phyloP scores from a whole-genome alignment of 2,329 filamentous ascomycete genomes.

The Apiospora kogelbergensis region DNA sequence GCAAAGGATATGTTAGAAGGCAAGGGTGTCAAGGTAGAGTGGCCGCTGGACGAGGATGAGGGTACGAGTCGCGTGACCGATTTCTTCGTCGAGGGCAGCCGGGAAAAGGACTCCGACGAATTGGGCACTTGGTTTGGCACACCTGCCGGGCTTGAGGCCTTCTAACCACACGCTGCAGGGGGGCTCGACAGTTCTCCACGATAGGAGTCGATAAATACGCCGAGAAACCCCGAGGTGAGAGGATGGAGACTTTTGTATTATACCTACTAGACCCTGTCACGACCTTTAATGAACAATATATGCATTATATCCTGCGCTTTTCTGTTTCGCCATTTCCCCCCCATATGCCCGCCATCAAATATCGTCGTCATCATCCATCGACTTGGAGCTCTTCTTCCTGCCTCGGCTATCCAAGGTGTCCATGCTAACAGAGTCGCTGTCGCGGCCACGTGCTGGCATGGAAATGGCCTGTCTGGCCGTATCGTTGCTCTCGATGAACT shows the following conservation, averaged over 20 bases:
- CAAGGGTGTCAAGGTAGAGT: conserved; percentile 77
- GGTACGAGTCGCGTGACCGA: conserved; percentile 71
- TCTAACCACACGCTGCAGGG: conserved; percentile 45
- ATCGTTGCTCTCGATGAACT: conserved; percentile 87
- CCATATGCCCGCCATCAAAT: conserved; percentile 36
- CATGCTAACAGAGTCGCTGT: conserved; percentile 53
- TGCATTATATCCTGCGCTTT: conserved; percentile 12
- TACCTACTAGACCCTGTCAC: conserved; percentile 9
- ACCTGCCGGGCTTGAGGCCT: conserved; percentile 67
- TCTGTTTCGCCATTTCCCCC: not conserved
- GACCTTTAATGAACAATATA: conserved; percentile 12
- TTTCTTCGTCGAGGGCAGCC: conserved; percentile 58
- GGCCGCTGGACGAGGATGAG: conserved; percentile 72
- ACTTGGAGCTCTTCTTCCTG: conserved; percentile 45
- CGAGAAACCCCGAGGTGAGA: not conserved
- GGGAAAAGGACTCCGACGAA: conserved; percentile 58
- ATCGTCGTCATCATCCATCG: conserved; percentile 60
- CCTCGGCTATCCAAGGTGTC: conserved; percentile 61
- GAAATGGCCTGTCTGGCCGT: conserved; percentile 80
- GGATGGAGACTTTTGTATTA: conserved; percentile 9
- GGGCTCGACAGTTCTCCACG: not conserved
- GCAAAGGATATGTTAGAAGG: conserved; percentile 88
- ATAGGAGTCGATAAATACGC: not conserved
- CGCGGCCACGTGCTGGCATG: conserved; percentile 55
- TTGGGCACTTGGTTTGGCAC: conserved; percentile 81